Evolutionary conservation across 2,329 filamentous ascomycete species (phyloP), one percentile per base, ranked within the genome.

Genomic region (Elsinoe perseae): DNA sequence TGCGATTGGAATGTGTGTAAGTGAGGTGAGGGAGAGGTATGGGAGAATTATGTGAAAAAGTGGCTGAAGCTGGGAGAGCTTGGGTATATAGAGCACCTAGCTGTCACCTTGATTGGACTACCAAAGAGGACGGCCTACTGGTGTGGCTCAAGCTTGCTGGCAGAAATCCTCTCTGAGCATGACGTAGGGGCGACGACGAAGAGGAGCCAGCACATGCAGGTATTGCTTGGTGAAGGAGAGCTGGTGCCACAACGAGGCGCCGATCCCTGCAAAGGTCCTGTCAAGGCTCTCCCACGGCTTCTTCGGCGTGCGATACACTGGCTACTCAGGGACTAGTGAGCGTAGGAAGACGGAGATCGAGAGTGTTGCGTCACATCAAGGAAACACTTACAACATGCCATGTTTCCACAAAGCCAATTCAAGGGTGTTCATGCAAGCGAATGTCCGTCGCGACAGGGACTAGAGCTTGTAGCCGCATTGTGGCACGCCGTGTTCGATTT

Each of bases 1-100:
- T 77, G 69, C 73, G 75, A 59, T 59, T 57, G 46, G 12, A 40
- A 44, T 57, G 44, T 59, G 44, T 57, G 56, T 23, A 34, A 50
- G 58, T 40, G 42, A 42, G 40, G 43, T 21, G 50, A 46, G 57
- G 36, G 55, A 55, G 23, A 36, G 43, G 28, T 46, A 57, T 42
- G 20, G 54, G 42, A 30, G 36, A 48, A 56, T 46, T 42, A 12
- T 42, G 27, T 21, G 42, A 27, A 36, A 34, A 46, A 36, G 40
- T 56, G 40, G 53, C 53, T 56, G 53, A 48, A 48, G 53, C 53
- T 56, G 27, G 40, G 42, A 27, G 23, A 44, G 25, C 25, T 30
- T 30, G 36, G 52, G 52, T 55, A 55, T 55, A 55, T 43, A 40
- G 36, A 55, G 52, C 36, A 40, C 36, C 14, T 28, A 43, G 52